Conservation (phyloP, 306 rosid species). For the Lathyrus aphaca region DNA sequence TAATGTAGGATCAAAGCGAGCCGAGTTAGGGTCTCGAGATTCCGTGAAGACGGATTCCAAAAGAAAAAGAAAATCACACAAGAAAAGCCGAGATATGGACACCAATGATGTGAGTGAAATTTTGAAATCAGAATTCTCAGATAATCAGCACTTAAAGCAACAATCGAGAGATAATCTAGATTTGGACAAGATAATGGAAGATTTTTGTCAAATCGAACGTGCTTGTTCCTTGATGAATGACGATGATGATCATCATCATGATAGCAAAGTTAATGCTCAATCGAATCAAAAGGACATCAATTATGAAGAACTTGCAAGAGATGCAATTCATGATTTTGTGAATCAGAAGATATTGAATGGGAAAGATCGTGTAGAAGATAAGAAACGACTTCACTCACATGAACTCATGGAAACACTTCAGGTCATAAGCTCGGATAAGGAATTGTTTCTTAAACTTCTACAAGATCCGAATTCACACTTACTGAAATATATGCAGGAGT, state of each 20-base stretch:
- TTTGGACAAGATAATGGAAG: slow-evolving; percentile 77
- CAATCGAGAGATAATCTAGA: slow-evolving; percentile 51
- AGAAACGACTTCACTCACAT: slow-evolving; percentile 53
- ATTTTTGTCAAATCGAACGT: slow-evolving; percentile 59
- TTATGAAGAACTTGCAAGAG: slow-evolving; percentile 60
- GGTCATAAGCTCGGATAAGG: slow-evolving; percentile 78
- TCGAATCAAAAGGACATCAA: slow-evolving; percentile 50
- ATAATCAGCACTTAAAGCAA: slow-evolving; percentile 49
- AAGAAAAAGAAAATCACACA: slow-evolving; percentile 59
- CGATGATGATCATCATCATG: slow-evolving; percentile 43
- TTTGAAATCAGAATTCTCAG: slow-evolving; percentile 47
- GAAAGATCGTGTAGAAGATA: slow-evolving; percentile 60
- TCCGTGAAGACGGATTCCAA: slow-evolving; percentile 47
- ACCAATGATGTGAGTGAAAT: slow-evolving; percentile 45
- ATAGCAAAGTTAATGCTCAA: slow-evolving; percentile 48
- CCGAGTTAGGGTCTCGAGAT: slow-evolving; percentile 44
- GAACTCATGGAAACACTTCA: slow-evolving; percentile 72
- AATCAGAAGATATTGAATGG: slow-evolving; percentile 59
- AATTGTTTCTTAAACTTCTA: slow-evolving; percentile 63
- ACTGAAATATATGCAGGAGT: slow-evolving; percentile 64
- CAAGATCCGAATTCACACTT: slow-evolving; percentile 78
- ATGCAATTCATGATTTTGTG: slow-evolving; percentile 61
- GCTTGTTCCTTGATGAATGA: slow-evolving; percentile 46
- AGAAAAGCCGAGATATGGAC: slow-evolving; percentile 74
- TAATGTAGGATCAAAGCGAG: slow-evolving; percentile 45